Percentiles rank a stretch among this genome's conserved stretches.
Conservation (phyloP, 495 filamentous ascomycete genomes). For the Podospora australis region DNA sequence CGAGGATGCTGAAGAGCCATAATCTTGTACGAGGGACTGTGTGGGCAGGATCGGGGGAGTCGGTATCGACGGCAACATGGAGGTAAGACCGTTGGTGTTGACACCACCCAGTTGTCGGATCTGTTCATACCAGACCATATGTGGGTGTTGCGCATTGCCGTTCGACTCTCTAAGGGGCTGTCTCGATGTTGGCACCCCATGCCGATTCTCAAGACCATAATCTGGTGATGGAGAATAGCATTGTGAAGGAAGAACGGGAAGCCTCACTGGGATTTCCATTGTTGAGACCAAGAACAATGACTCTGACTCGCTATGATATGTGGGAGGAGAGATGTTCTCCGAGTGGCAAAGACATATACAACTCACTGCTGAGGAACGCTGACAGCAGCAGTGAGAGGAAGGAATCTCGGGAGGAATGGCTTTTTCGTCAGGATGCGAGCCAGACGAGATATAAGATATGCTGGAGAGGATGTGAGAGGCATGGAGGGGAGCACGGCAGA, state of each 20-base stretch:
- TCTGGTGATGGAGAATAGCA: constrained; percentile 23
- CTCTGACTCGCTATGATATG: background rate
- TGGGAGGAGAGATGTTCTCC: background rate
- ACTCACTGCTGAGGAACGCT: constrained; percentile 8
- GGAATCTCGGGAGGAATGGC: constrained; percentile 45
- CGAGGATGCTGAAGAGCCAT: constrained; percentile 25
- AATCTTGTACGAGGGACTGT: constrained; percentile 34
- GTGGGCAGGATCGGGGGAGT: constrained; percentile 38
- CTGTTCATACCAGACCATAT: constrained; percentile 34
- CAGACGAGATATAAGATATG: constrained; percentile 31
- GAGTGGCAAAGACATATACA: constrained; percentile 3
- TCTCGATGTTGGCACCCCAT: constrained; percentile 23
- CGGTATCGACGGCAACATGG: constrained; percentile 29
- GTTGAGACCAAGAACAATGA: constrained; percentile 7
- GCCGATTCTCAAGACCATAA: constrained; percentile 11
- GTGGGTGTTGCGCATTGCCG: constrained; percentile 41
- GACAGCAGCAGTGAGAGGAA: constrained; percentile 45
- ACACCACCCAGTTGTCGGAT: constrained; percentile 4
- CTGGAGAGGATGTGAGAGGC: constrained; percentile 7
- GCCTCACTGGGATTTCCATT: constrained; percentile 23
- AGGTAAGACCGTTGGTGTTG: constrained; percentile 29
- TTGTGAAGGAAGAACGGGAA: constrained; percentile 22
- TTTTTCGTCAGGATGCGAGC: constrained; percentile 24
- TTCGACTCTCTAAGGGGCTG: constrained; percentile 44
- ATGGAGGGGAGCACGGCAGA: constrained; percentile 16